A percentile compares a stretch with the other conserved stretches of the same genome.
Conservation (phyloP, 2,329 filamentous ascomycete genomes). For the Onygena corvina region DNA sequence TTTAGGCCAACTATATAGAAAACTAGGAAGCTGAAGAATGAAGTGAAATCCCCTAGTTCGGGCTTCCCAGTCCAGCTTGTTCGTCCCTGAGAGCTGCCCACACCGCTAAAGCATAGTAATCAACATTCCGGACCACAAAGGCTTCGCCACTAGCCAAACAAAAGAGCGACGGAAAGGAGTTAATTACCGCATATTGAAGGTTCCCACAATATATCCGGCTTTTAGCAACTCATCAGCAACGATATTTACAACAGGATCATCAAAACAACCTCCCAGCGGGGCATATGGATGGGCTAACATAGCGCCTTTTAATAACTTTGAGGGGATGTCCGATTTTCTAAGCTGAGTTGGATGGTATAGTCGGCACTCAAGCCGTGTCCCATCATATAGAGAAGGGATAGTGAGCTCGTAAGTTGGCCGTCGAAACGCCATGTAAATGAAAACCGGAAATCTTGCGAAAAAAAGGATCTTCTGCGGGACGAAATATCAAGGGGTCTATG, state of each 20-base stretch:
- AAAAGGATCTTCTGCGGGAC: not conserved
- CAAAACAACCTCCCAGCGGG: conserved; percentile 69
- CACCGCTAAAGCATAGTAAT: conserved; percentile 49
- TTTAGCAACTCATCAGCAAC: conserved; percentile 54
- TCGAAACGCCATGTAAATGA: not conserved
- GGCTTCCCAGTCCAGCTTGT: conserved; percentile 81
- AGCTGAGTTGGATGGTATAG: conserved; percentile 55
- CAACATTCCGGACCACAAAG: not conserved
- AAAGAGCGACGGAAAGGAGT: not conserved
- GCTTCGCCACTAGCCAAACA: not conserved
- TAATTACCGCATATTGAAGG: conserved; percentile 78
- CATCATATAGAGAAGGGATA: conserved; percentile 75
- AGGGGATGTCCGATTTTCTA: conserved; percentile 20
- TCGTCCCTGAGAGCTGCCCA: conserved; percentile 57
- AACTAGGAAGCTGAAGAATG: conserved; percentile 66
- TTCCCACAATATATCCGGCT: conserved; percentile 62
- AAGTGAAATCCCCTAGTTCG: conserved; percentile 70
- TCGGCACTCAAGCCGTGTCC: conserved; percentile 62
- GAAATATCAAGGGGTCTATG: too few species aligned
- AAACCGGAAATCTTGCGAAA: too few species aligned
- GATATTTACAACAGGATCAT: conserved; percentile 66
- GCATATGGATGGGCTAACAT: conserved; percentile 86
- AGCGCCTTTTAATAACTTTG: conserved; percentile 36
- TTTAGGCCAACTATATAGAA: conserved; percentile 56
- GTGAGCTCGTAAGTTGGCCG: conserved; percentile 47